These are phyloP conservation scores for Boletus sp. DNA, from an alignment of 768 basidiomycete genomes.

Conservation along the genomic window DNA sequence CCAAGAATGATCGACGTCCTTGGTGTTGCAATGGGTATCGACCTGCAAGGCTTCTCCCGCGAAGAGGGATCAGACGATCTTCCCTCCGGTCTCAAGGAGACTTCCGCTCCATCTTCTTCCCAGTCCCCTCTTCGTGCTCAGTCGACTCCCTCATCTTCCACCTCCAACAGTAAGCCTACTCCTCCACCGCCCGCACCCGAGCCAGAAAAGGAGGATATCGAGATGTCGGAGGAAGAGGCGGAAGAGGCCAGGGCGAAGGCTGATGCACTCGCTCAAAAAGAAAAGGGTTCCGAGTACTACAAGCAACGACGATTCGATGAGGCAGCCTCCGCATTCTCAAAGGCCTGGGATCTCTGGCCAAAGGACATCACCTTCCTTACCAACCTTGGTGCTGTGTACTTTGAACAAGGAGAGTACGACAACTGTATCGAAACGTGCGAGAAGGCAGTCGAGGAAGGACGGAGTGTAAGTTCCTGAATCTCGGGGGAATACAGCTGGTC, in stretches of 20 bases:
- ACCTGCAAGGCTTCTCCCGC: slow-evolving; percentile 81
- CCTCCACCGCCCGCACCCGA: slow-evolving; percentile 39
- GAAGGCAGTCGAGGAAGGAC: slow-evolving; percentile 95
- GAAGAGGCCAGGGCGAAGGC: slow-evolving; percentile 74
- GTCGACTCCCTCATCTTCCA: slow-evolving; percentile 39
- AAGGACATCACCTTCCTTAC: slow-evolving; percentile 93
- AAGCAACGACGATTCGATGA: slow-evolving; percentile 80
- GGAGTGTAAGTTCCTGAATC: slow-evolving; percentile 48
- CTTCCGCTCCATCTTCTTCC: slow-evolving; percentile 21
- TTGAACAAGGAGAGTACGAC: slow-evolving; percentile 90
- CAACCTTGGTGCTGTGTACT: slow-evolving; percentile 87
- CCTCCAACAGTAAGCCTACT: slow-evolving; percentile 39
- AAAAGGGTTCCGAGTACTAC: slow-evolving; percentile 75
- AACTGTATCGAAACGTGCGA: slow-evolving; percentile 88
- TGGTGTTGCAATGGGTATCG: slow-evolving; percentile 89
- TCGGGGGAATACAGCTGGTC: neutral
- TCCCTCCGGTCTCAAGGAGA: slow-evolving; percentile 52
- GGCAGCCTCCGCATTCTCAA: slow-evolving; percentile 71
- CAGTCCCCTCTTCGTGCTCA: slow-evolving; percentile 28
- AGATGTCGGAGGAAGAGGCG: slow-evolving; percentile 62
- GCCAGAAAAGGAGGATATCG: slow-evolving; percentile 54
- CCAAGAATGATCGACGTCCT: slow-evolving; percentile 93
- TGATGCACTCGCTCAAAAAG: slow-evolving; percentile 77
- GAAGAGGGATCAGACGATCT: slow-evolving; percentile 82
- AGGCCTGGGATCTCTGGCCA: slow-evolving; percentile 91